Conservation (phyloP, 306 rosid genomes). For the Vigna angularis region DNA sequence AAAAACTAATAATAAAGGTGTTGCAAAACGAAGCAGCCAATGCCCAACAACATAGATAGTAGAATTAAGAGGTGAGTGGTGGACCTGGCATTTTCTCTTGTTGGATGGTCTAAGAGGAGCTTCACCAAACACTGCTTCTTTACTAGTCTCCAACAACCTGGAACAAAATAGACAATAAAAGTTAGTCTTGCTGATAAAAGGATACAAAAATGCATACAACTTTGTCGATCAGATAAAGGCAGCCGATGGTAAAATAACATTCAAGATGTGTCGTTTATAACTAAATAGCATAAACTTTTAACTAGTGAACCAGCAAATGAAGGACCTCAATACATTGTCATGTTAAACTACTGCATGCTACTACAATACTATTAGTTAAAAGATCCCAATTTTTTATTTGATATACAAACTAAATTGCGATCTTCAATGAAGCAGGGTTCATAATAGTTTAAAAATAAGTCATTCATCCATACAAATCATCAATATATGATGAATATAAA, state of each 20-base stretch:
- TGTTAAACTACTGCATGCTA: conserved; percentile 6
- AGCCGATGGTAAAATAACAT: not conserved
- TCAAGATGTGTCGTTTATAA: conserved; percentile 15
- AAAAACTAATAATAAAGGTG: not conserved
- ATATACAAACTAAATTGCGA: conserved; percentile 14
- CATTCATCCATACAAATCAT: not conserved
- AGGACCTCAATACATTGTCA: conserved; percentile 10
- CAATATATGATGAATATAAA: conserved; percentile 4
- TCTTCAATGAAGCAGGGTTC: not conserved
- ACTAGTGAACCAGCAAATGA: conserved; percentile 15
- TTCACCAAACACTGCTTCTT: conserved; percentile 94
- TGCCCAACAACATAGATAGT: not conserved
- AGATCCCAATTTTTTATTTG: not conserved
- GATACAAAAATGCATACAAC: conserved; percentile 13
- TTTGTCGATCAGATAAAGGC: not conserved
- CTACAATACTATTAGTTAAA: not conserved
- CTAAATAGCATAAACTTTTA: not conserved
- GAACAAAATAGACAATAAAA: conserved; percentile 33
- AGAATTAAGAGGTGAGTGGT: conserved; percentile 13
- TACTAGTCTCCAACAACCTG: conserved; percentile 89
- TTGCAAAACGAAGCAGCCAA: conserved; percentile 32
- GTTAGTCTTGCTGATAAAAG: conserved; percentile 22
- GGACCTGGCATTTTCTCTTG: conserved; percentile 88
- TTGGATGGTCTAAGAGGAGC: conserved; percentile 82
- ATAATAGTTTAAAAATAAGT: not conserved